phyloP scores from a whole-genome alignment of 768 basidiomycete species.

The Lyophyllum shimeji region DNA sequence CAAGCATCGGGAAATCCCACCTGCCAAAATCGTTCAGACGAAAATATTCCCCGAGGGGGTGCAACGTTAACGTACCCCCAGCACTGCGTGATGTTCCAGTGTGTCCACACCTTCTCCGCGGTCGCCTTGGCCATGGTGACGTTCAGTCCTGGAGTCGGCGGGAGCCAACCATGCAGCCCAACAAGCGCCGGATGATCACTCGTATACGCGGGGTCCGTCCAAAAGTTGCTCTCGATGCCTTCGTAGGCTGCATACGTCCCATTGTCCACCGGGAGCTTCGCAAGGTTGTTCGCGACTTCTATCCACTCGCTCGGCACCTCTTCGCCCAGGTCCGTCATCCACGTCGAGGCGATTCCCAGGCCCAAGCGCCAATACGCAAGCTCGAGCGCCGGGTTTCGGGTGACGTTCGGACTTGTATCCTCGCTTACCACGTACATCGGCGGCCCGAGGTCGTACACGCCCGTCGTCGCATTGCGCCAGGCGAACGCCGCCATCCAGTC shows the following conservation, averaged over 20 bases:
- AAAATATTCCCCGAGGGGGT: neutral
- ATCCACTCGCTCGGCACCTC: slow-evolving; percentile 42
- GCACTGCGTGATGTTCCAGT: slow-evolving; percentile 54
- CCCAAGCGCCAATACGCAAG: slow-evolving; percentile 59
- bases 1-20: slow-evolving; percentile 66
- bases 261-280: slow-evolving; percentile 49
- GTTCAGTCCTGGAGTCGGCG: slow-evolving; percentile 47
- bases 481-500: slow-evolving; percentile 62
- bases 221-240: slow-evolving; percentile 50
- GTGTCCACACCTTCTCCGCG: slow-evolving; percentile 50
- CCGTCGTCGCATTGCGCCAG: slow-evolving; percentile 47
- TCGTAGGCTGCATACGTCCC: slow-evolving; percentile 57
- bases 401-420: slow-evolving; percentile 54
- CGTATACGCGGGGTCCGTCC: slow-evolving; percentile 49
- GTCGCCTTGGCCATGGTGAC: slow-evolving; percentile 46
- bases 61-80: slow-evolving; percentile 48
- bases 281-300: slow-evolving; percentile 43
- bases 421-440: slow-evolving; percentile 58
- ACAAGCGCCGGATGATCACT: slow-evolving; percentile 60
- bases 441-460: slow-evolving; percentile 56
- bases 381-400: slow-evolving; percentile 57
- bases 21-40: slow-evolving; percentile 15
- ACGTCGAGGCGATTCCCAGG: slow-evolving; percentile 45
- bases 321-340: slow-evolving; percentile 45
- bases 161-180: slow-evolving; percentile 59